Base-by-base conservation (phyloP, 768 basidiomycete genomes). In the Boletus subparvulus region DNA sequence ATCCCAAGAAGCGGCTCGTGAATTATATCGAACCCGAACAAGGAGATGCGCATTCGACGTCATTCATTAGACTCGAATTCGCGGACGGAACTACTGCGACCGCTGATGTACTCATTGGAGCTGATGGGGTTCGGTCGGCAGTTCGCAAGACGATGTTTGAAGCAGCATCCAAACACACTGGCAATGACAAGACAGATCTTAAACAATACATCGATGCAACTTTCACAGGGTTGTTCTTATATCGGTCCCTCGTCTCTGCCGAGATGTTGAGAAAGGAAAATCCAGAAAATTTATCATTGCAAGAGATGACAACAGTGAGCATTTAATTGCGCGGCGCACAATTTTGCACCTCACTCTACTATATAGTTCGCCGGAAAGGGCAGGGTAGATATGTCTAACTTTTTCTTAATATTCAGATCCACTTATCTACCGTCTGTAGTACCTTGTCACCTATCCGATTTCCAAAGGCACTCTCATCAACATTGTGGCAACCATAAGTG, bases 31-130 rank as follows among this genome's bases (percentile, higher is more conserved):
- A 60, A 30, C 33, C 35, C 0, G 37, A 61, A 12, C 45, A 55
- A 44, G 54, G 39, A 7, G 42, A 58, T 9, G 69, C 76, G 48
- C 71, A 70, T 7, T 70, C 73, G n/a, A 69, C 52, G 3, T 63
- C 41, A 6, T 24, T 52, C 0, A 58, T 61, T 13, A 42, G 12
- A 14, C 58, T 66, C 2, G 30, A 50, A 2, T 66, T 66, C 11
- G 33, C 62, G 1, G 62, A 66, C 28, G 59, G 61, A 7, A 61
- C 59, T 1, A 52, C 21, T 2, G 54, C 73, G 9, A 68, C 61
- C 35, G 69, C 78, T 10, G 75, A 82, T 49, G 59, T 81, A 16
- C 73, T 81, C 4, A 58, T 81, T 43, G 80, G 78, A 4, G 77
- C 77, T 41, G 80, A 80, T 57, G 80, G 80, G 5, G 70, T 81